Base-by-base conservation (phyloP, 352 stramenopile species). In the Phytophthora pinifolia region DNA sequence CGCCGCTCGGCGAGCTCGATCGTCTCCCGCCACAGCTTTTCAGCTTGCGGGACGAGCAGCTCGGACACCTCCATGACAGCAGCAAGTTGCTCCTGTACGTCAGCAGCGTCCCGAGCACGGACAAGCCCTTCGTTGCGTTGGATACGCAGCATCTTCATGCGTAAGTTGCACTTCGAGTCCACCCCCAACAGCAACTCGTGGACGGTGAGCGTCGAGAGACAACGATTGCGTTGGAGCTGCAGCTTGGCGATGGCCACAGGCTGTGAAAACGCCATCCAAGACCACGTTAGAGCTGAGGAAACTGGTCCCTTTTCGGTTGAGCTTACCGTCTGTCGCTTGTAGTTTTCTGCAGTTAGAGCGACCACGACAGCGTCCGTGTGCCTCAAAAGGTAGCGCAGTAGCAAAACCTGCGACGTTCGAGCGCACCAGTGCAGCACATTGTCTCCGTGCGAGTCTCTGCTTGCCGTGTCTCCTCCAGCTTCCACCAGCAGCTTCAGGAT, bases 371-470 rank as follows among this genome's bases (percentile, higher is more conserved):
- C 82, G 34, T 88, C 77, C 0, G 75, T 89, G 41, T 83, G 64
- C 15, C 74, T 76, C 22, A 92, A 57, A 2, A 92, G 54, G 38
- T 59, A 87, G 29, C 82, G 79, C 2, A 89, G 58, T 8, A 88
- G 42, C 33, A 74, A 49, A 0, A 83, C 54, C 33, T 69, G 67
- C 15, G 74, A 79, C 18, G 46, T 74, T n/a, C 77, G 74, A 38
- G 76, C 79, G 29, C 82, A 87, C 75, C 76, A 89, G 36, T 92
- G 82, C 5, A 92, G 43, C 13, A 60, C 79, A 15, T 78, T 89
- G 54, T 92, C 79, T 0, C 82, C 79, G 50, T 88, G 73, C 0
- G 66, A 63, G 33, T 92, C 82, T 4, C 69, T 56, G 13, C 55
- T 60, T 6, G 70, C 64, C 4, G 81, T 67, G n/a, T 78, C 68